Evolutionary conservation across 371 early-diverging fungal species (phyloP).

Genomic region (Rhizopus sp.): DNA sequence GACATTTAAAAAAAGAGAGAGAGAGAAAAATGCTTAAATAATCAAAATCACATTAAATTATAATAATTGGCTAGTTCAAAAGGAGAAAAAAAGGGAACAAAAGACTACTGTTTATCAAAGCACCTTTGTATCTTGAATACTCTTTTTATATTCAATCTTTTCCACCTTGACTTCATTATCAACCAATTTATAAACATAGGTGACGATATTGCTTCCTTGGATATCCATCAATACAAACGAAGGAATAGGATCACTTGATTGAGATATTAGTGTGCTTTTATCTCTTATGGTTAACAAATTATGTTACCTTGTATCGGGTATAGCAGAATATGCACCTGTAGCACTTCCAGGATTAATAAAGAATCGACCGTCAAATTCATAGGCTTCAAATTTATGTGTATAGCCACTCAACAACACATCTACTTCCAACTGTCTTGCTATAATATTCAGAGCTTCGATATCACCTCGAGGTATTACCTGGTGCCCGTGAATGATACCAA

Average conservation of each 20-base stretch:
- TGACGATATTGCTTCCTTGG: constrained; percentile 72
- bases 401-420: constrained; percentile 89
- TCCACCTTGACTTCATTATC: constrained; percentile 92
- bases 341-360: constrained; percentile 95
- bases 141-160: constrained; percentile 82
- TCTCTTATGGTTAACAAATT: too few species aligned
- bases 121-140: constrained; percentile 32
- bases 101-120: constrained; percentile 13
- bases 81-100: constrained; percentile 5
- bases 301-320: too few species aligned
- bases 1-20: constrained; percentile 20
- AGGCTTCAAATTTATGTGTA: constrained; percentile 89
- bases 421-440: constrained; percentile 88
- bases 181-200: constrained; percentile 91
- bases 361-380: constrained; percentile 85
- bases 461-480: constrained; percentile 91
- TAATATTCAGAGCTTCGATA: constrained; percentile 72
- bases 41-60: not conserved
- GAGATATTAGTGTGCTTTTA: not conserved
- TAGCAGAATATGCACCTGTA: constrained; percentile 78
- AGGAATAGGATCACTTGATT: constrained; percentile 61
- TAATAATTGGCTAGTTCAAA: not conserved
- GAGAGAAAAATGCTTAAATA: constrained; percentile 2
- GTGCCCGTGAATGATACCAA: constrained; percentile 92
- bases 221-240: constrained; percentile 96